A percentile compares a stretch with the other conserved stretches of the same genome.
phyloP scores from a whole-genome alignment of 2,329 filamentous ascomycete species.

The Ascochyta clinopodiicola region DNA sequence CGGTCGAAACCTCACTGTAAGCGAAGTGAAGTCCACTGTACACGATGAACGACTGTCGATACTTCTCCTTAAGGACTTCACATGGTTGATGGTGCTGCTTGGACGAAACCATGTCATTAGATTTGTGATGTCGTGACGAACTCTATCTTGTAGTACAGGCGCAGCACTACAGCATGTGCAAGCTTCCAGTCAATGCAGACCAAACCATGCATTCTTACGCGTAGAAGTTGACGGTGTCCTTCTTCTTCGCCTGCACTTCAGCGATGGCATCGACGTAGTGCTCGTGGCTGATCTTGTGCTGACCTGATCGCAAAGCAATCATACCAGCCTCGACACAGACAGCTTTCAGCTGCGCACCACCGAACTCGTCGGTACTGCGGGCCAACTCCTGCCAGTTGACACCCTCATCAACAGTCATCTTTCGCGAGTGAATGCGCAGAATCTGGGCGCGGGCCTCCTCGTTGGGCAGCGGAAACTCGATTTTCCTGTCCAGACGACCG shows the following conservation, averaged over 20 bases:
- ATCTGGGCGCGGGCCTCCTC: slow-evolving; percentile 98
- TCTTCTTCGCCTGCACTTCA: slow-evolving; percentile 91
- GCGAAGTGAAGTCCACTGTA: too few species aligned
- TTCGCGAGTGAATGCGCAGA: slow-evolving; percentile 93
- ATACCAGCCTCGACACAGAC: slow-evolving; percentile 99
- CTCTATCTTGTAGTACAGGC: slow-evolving; percentile 47
- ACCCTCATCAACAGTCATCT: slow-evolving; percentile 93
- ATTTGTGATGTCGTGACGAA: slow-evolving; percentile 18
- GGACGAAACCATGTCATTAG: slow-evolving; percentile 7
- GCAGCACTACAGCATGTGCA: slow-evolving; percentile 26
- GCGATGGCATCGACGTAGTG: slow-evolving; percentile 98
- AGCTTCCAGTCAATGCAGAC: slow-evolving; percentile 29
- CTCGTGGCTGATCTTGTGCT: slow-evolving; percentile 96
- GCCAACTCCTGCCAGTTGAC: slow-evolving; percentile 98
- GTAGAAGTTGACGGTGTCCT: slow-evolving; percentile 68
- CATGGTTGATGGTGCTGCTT: too few species aligned
- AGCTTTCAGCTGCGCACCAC: slow-evolving; percentile 95
- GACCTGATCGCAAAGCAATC: slow-evolving; percentile 93
- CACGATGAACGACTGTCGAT: too few species aligned
- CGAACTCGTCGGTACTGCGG: slow-evolving; percentile 97
- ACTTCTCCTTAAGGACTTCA: too few species aligned
- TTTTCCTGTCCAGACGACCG: slow-evolving; percentile 92
- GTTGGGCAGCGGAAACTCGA: slow-evolving; percentile 97
- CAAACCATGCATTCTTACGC: slow-evolving; percentile 34
- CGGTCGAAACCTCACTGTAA: too few species aligned